phyloP scores from a whole-genome alignment of 495 filamentous ascomycete species.

The Talaromyces proteolyticus region DNA sequence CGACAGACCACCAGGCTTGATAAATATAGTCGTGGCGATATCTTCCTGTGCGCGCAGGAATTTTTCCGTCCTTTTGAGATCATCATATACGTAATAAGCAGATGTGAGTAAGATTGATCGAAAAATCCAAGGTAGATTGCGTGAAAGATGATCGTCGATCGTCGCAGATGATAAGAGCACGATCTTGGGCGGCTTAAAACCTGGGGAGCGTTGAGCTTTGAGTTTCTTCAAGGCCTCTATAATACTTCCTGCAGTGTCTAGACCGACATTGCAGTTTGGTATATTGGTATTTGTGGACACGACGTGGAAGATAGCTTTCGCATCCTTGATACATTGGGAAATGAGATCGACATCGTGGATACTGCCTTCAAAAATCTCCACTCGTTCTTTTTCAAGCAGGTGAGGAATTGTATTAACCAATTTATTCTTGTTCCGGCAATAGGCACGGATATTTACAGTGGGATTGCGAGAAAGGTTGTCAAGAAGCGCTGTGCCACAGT shows the following conservation, averaged over 20 bases:
- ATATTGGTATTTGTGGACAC: constrained; percentile 31
- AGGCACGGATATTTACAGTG: constrained; percentile 22
- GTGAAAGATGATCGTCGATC: constrained; percentile 23
- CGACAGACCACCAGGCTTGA: constrained; percentile 36
- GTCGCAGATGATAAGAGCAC: constrained; percentile 33
- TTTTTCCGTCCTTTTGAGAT: constrained; percentile 22
- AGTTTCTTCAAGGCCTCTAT: constrained; percentile 21
- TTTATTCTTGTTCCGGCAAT: constrained; percentile 31
- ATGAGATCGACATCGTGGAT: constrained; percentile 28
- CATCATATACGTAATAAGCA: not conserved
- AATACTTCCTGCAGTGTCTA: constrained; percentile 23
- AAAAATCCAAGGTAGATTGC: constrained; percentile 5
- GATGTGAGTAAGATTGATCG: not conserved
- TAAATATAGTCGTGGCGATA: constrained; percentile 30
- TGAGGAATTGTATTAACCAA: constrained; percentile 23
- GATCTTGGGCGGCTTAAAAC: constrained; percentile 24
- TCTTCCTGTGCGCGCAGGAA: constrained; percentile 25
- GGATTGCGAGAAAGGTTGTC: constrained; percentile 22
- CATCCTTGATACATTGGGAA: constrained; percentile 20
- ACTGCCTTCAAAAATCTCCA: constrained; percentile 30
- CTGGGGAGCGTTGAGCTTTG: constrained; percentile 6
- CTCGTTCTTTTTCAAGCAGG: constrained; percentile 10
- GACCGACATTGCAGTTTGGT: constrained; percentile 23
- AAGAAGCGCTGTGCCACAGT: constrained; percentile 21
- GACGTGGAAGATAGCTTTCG: constrained; percentile 25